phyloP scores from a whole-genome alignment of 257 asterid genomes.

The Asclepias syriaca region DNA sequence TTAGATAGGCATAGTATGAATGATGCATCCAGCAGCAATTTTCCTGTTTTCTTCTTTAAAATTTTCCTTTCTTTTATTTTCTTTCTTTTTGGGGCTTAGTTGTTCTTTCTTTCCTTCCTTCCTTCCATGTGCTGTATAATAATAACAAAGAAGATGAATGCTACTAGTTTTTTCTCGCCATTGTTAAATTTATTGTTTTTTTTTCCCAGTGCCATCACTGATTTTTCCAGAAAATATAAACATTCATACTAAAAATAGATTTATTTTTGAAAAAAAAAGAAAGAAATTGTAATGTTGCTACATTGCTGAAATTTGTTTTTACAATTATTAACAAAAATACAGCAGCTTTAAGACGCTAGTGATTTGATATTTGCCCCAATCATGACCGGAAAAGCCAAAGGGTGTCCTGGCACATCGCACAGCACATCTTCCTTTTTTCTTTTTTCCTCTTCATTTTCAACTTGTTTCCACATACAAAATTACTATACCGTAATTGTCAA shows the following conservation, averaged over 20 bases:
- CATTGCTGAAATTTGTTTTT: background rate
- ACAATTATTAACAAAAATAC: background rate
- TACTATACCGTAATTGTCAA: background rate
- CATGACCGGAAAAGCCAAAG: background rate
- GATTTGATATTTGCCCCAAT: background rate
- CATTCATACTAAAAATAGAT: too few species aligned
- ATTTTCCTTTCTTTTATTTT: background rate
- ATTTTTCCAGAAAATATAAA: background rate
- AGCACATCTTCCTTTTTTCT: background rate
- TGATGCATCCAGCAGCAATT: background rate
- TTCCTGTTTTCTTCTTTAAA: background rate
- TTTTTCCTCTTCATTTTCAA: background rate
- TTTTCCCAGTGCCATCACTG: background rate
- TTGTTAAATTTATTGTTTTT: background rate
- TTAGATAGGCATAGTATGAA: background rate
- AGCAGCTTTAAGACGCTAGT: background rate
- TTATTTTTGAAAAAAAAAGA: too few species aligned
- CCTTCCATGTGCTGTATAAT: background rate
- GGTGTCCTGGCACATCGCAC: background rate
- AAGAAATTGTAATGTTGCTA: background rate
- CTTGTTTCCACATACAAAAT: background rate
- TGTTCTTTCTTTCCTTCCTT: background rate
- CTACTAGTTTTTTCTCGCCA: background rate
- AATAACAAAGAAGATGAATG: background rate
- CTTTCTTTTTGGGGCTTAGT: background rate